These are phyloP conservation scores for Mortierella claussenii DNA, from an alignment of 192 early-diverging fungal genomes.

Conservation along the genomic window DNA sequence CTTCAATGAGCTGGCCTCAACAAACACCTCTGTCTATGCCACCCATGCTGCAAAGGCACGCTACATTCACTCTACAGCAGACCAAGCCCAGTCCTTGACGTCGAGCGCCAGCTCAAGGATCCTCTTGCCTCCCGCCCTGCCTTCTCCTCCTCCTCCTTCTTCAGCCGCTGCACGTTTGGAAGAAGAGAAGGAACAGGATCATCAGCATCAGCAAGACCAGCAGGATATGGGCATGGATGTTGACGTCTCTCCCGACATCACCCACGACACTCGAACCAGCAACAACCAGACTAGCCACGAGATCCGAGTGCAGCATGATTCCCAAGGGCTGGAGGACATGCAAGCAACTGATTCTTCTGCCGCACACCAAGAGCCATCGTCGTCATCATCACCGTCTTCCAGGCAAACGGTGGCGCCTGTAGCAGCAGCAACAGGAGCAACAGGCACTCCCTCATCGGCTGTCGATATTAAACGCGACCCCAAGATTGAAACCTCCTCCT, in stretches of 20 bases:
- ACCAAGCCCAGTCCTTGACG: neutral
- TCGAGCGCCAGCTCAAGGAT: too few relatives aligned
- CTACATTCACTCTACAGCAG: neutral
- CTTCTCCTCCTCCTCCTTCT: neutral
- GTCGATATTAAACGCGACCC: neutral
- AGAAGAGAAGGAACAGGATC: neutral
- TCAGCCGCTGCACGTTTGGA: neutral
- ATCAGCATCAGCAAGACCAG: neutral
- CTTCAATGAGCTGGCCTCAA: constrained; percentile 23
- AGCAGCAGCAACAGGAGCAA: neutral
- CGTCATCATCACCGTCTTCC: neutral
- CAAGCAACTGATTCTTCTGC: neutral
- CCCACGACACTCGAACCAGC: neutral
- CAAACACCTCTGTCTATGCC: too few relatives aligned
- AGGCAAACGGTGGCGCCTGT: neutral
- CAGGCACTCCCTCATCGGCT: too few relatives aligned
- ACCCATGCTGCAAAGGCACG: too few relatives aligned
- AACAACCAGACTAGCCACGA: neutral
- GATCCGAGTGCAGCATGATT: neutral
- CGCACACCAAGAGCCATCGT: neutral
- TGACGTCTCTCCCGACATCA: neutral
- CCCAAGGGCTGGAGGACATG: constrained; percentile 12
- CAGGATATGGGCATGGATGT: constrained; percentile 25
- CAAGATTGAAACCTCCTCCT: neutral
- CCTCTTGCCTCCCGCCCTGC: neutral